Conservation (phyloP, 2,329 filamentous ascomycete genomes). For the Fusarium praegraminearum region DNA sequence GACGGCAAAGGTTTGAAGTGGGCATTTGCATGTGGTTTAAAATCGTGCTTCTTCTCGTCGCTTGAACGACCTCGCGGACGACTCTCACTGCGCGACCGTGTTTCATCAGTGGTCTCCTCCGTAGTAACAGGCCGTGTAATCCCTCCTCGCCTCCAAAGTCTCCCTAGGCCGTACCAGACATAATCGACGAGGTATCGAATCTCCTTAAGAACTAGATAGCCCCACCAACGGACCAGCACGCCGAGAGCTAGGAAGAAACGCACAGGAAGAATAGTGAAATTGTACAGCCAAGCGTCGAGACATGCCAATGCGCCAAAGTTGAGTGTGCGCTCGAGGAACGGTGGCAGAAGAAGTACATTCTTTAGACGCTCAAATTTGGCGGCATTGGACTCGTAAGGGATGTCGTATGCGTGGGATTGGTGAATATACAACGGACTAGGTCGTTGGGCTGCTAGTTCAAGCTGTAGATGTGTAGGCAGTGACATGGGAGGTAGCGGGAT, state of each 20-base stretch:
- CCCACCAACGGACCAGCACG: constrained; percentile 84
- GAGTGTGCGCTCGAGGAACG: constrained; percentile 84
- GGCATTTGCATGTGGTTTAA: constrained; percentile 19
- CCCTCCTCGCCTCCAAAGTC: constrained; percentile 78
- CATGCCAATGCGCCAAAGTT: constrained; percentile 92
- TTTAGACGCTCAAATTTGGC: constrained; percentile 92
- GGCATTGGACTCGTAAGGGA: constrained; percentile 90
- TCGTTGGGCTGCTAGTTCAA: constrained; percentile 71
- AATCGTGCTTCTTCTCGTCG: constrained; percentile 30
- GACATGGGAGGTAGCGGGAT: constrained; percentile 76
- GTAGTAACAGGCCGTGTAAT: constrained; percentile 52
- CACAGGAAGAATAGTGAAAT: constrained; percentile 93
- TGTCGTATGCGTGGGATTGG: constrained; percentile 66
- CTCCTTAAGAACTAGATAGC: constrained; percentile 77
- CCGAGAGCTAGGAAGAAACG: constrained; percentile 85
- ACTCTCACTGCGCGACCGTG: constrained; percentile 54
- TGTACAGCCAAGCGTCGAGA: constrained; percentile 95
- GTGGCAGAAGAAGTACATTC: constrained; percentile 87
- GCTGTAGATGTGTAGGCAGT: constrained; percentile 72
- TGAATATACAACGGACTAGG: constrained; percentile 76
- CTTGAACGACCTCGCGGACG: constrained; percentile 29
- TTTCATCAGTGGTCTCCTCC: constrained; percentile 53
- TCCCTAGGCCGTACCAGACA: constrained; percentile 81
- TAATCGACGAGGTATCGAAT: constrained; percentile 77
- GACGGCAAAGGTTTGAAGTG: constrained; percentile 33